Percentiles rank a stretch among this genome's conserved stretches.
These are phyloP conservation scores for Saccharomycopsis fermentans DNA, from an alignment of 805 yeast species.

Conservation along the genomic window DNA sequence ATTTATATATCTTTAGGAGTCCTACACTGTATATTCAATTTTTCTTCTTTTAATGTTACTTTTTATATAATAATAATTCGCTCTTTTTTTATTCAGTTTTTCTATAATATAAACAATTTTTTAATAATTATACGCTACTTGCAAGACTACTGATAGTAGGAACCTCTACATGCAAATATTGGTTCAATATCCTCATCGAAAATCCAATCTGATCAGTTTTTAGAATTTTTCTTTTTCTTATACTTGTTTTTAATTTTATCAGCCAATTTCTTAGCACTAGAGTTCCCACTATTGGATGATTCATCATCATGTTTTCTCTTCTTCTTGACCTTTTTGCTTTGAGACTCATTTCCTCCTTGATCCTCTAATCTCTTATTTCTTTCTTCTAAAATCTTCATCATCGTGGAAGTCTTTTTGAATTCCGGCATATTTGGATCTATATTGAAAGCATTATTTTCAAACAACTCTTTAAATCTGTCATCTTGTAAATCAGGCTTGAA, in stretches of 20 bases:
- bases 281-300: neutral
- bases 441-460: slow-evolving; percentile 81
- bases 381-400: slow-evolving; percentile 74
- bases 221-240: slow-evolving; percentile 4
- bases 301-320: slow-evolving; percentile 1
- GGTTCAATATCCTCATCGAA: neutral
- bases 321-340: neutral
- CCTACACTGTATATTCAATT: neutral
- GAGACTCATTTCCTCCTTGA: neutral
- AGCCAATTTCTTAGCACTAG: slow-evolving; percentile 4
- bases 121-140: neutral
- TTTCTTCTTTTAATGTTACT: neutral
- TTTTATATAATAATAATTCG: neutral
- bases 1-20: neutral
- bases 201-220: neutral
- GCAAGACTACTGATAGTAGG: too few species aligned
- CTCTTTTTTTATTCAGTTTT: neutral
- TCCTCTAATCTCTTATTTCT: slow-evolving; percentile 36
- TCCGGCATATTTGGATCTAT: slow-evolving; percentile 92
- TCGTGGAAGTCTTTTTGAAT: slow-evolving; percentile 76
- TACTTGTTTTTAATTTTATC: slow-evolving; percentile 13
- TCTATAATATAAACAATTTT: neutral
- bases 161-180: neutral
- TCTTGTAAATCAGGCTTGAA: slow-evolving; percentile 57
- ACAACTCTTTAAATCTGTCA: slow-evolving; percentile 75